Evolutionary conservation across 257 asterid genomes (phyloP).

Genomic region (Nicotiana noctiflora): DNA sequence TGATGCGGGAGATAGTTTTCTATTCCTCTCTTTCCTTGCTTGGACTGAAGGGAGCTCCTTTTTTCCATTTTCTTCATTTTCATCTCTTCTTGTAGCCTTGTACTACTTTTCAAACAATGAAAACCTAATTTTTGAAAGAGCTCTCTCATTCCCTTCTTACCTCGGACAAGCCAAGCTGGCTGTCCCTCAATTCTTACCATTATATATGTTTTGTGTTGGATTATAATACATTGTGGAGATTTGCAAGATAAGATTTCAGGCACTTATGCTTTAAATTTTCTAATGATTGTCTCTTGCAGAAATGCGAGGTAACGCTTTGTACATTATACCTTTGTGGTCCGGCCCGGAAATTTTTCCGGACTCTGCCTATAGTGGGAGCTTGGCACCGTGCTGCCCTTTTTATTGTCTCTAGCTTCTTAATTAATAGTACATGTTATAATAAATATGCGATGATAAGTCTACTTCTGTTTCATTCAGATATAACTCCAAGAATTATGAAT

Average conservation of each 20-base stretch:
- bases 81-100: not conserved
- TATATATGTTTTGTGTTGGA: not conserved
- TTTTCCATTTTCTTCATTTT: slow-evolving; percentile 35
- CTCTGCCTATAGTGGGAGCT: too few relatives aligned
- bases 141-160: not conserved
- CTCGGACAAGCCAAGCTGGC: not conserved
- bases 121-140: not conserved
- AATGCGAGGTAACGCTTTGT: too few relatives aligned
- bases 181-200: not conserved
- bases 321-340: too few relatives aligned
- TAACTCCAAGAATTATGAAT: not conserved
- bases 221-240: not conserved
- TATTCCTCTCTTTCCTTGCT: slow-evolving; percentile 66
- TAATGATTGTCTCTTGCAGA: not conserved
- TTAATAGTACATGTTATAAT: not conserved
- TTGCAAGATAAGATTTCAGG: not conserved
- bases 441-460: not conserved
- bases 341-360: too few relatives aligned
- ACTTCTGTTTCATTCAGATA: not conserved
- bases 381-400: too few relatives aligned
- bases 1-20: slow-evolving; percentile 98
- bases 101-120: not conserved
- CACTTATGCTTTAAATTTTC: not conserved
- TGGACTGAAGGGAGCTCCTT: slow-evolving; percentile 99
- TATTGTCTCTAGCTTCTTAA: not conserved